A percentile compares a stretch with the other conserved stretches of the same genome.
These are phyloP conservation scores for Colletotrichum tamarilloi DNA, from an alignment of 2,329 filamentous ascomycete genomes.

Conservation along the genomic window DNA sequence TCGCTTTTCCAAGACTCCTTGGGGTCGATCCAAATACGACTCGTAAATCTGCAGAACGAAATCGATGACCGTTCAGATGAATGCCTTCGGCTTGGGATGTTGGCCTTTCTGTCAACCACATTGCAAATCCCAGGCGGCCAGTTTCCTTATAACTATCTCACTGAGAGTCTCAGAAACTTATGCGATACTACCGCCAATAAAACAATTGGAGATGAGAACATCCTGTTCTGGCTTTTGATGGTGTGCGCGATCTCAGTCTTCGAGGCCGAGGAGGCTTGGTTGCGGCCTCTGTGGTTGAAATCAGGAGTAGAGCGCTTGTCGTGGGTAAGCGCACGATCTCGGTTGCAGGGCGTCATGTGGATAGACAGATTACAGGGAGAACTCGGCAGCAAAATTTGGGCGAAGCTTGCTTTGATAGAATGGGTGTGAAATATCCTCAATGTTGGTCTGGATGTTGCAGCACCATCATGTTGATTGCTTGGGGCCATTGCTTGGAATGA, in stretches of 20 bases:
- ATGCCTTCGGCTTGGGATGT: neutral
- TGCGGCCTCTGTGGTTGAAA: neutral
- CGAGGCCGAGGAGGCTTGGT: neutral
- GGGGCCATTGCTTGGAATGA: too few relatives aligned
- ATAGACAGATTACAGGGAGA: neutral
- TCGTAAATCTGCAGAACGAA: neutral
- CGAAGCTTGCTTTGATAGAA: neutral
- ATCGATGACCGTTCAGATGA: neutral
- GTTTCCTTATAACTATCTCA: constrained; percentile 5
- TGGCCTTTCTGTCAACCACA: constrained; percentile 1
- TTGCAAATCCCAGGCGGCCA: neutral
- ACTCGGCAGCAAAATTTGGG: neutral
- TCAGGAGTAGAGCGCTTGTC: neutral
- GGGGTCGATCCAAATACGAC: neutral
- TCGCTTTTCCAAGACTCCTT: neutral
- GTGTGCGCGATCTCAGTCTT: neutral
- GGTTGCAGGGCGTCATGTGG: neutral
- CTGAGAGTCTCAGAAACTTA: neutral
- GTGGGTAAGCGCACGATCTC: neutral
- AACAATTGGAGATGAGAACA: neutral
- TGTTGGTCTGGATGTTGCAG: neutral
- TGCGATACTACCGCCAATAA: neutral
- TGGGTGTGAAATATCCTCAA: neutral
- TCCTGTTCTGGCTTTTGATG: neutral
- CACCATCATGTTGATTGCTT: neutral